Percentiles rank a stretch among this genome's conserved stretches.
phyloP scores from a whole-genome alignment of 2,329 filamentous ascomycete genomes.

The Nakataea oryzae region DNA sequence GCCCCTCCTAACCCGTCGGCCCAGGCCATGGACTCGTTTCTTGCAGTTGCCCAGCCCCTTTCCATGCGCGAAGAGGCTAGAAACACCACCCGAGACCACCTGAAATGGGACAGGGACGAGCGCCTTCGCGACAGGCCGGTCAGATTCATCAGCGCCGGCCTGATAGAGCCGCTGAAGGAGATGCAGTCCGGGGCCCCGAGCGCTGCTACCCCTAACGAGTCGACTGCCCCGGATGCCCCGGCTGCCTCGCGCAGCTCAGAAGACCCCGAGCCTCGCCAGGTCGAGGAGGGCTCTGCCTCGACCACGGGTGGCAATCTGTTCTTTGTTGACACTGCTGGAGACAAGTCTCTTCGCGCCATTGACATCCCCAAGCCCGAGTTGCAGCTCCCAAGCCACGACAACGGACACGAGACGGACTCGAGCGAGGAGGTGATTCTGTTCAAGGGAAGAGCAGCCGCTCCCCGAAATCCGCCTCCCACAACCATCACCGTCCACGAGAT shows the following conservation, averaged over 20 bases:
- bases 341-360: background rate
- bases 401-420: slow-evolving; percentile 35
- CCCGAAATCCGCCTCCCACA: background rate
- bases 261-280: background rate
- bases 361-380: slow-evolving; percentile 8
- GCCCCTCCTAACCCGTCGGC: background rate
- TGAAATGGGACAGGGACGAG: slow-evolving; percentile 24
- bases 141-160: slow-evolving; percentile 41
- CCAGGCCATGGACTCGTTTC: slow-evolving; percentile 1
- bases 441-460: slow-evolving; percentile 20
- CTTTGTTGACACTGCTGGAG: slow-evolving; percentile 3
- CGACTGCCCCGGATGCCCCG: background rate
- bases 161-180: slow-evolving; percentile 36
- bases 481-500: background rate
- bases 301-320: slow-evolving; percentile 10
- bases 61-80: slow-evolving; percentile 37
- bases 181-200: slow-evolving; percentile 7
- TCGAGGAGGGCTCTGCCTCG: background rate
- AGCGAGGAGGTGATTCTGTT: slow-evolving; percentile 68
- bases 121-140: slow-evolving; percentile 39
- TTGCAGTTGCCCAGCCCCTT: slow-evolving; percentile 14
- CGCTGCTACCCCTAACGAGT: no score
- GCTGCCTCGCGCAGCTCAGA: background rate
- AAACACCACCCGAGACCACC: slow-evolving; percentile 35
- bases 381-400: background rate